These are phyloP conservation scores for Agaricus subrufescens DNA, from an alignment of 768 basidiomycete species.

Conservation along the genomic window DNA sequence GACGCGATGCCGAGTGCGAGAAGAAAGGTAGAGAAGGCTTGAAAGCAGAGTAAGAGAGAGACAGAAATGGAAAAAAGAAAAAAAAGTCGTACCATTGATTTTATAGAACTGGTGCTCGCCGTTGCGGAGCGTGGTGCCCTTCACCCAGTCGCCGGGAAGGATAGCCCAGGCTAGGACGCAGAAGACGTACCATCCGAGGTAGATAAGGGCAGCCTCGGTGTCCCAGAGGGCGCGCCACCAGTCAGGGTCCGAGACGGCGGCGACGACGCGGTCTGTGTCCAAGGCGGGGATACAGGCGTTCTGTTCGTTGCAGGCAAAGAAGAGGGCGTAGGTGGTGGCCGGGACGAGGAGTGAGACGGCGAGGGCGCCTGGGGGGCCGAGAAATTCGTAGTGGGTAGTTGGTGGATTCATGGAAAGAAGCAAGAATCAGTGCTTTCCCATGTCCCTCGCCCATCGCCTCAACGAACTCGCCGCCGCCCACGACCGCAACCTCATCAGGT, in stretches of 20 bases:
- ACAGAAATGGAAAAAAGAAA: not conserved
- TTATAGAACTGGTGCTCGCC: constrained; percentile 83
- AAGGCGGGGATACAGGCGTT: constrained; percentile 56
- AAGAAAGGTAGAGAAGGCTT: constrained; percentile 86
- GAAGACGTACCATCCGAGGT: constrained; percentile 90
- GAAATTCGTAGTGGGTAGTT: constrained; percentile 74
- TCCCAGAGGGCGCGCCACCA: constrained; percentile 87
- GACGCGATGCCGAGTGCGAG: constrained; percentile 69
- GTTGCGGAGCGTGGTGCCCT: constrained; percentile 67
- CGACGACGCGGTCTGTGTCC: constrained; percentile 38
- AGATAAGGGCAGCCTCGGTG: constrained; percentile 66
- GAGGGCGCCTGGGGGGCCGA: constrained; percentile 76
- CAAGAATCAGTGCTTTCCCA: constrained; percentile 20
- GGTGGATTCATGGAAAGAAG: constrained; percentile 51
- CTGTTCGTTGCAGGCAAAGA: constrained; percentile 71
- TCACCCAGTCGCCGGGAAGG: constrained; percentile 69
- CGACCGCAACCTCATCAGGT: constrained; percentile 63
- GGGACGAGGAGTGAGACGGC: constrained; percentile 71
- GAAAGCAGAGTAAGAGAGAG: not conserved
- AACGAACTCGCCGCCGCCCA: constrained; percentile 67
- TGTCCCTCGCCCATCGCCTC: constrained; percentile 59
- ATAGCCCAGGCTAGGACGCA: constrained; percentile 76
- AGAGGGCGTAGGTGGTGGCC: constrained; percentile 65
- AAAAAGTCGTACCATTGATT: constrained; percentile 73
- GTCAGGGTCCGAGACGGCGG: constrained; percentile 38